These are phyloP conservation scores for Henckelia pumila DNA, from an alignment of 257 asterid genomes.

Conservation along the genomic window DNA sequence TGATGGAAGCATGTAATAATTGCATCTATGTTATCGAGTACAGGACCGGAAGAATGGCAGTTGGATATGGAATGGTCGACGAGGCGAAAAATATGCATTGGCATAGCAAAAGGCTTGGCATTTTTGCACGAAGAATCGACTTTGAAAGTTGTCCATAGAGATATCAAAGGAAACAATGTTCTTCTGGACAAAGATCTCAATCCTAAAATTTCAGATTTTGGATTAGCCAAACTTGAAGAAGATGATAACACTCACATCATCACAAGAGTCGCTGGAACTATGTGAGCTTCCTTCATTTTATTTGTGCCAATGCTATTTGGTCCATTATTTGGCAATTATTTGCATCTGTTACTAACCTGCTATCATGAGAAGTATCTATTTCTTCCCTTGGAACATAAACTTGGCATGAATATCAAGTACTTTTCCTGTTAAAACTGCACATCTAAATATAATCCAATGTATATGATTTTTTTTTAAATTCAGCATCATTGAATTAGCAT, in stretches of 20 bases:
- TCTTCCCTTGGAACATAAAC: too few species aligned
- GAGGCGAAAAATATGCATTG: conserved; percentile 49
- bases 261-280: conserved; percentile 73
- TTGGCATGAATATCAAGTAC: too few species aligned
- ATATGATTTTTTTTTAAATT: too few species aligned
- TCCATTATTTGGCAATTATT: not conserved
- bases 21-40: conserved; percentile 1
- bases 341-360: too few species aligned
- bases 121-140: conserved; percentile 69
- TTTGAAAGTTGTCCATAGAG: conserved; percentile 64
- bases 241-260: conserved; percentile 61
- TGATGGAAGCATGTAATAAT: not conserved
- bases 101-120: conserved; percentile 57
- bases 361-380: not conserved
- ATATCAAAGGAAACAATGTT: conserved; percentile 57
- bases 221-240: conserved; percentile 64
- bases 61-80: conserved; percentile 48
- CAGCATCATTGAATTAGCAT: too few species aligned
- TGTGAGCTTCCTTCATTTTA: conserved; percentile 36
- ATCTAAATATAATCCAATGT: too few species aligned
- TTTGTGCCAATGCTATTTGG: not conserved
- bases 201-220: conserved; percentile 73
- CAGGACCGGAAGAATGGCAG: conserved; percentile 49
- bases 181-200: conserved; percentile 62
- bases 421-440: too few species aligned